These are phyloP conservation scores for Ustilago bromivora DNA, from an alignment of 1,284 basidiomycete genomes.

Conservation along the genomic window DNA sequence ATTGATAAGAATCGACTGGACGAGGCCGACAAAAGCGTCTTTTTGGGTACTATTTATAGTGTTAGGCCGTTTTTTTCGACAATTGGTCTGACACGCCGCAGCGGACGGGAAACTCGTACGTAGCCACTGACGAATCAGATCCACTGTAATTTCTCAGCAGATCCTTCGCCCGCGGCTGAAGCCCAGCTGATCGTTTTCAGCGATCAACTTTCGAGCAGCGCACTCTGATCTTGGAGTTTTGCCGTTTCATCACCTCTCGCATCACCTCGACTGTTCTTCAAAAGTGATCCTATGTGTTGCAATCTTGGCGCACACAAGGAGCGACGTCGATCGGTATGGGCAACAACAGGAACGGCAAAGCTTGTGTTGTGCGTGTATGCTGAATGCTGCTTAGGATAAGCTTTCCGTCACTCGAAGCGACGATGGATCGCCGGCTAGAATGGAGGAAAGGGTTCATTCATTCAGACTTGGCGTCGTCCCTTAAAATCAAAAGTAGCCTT, in stretches of 20 bases:
- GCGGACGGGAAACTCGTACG: too few relatives aligned
- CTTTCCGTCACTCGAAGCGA: constrained; percentile 3
- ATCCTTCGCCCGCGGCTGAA: not conserved
- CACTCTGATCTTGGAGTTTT: not conserved
- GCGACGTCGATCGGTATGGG: not conserved
- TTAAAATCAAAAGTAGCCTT: not conserved
- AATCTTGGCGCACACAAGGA: too few relatives aligned
- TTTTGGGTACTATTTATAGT: too few relatives aligned
- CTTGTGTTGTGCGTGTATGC: not conserved
- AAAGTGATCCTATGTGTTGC: too few relatives aligned
- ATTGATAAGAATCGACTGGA: too few relatives aligned
- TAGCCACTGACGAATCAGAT: not conserved
- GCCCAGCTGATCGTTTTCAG: not conserved
- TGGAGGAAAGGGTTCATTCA: not conserved
- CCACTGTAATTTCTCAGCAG: not conserved
- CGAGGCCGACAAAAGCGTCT: too few relatives aligned
- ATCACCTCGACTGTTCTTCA: too few relatives aligned
- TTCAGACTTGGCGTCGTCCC: not conserved
- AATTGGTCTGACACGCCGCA: too few relatives aligned
- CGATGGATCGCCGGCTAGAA: not conserved
- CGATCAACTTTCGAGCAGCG: not conserved
- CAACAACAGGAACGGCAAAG: not conserved
- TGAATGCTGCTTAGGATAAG: constrained; percentile 5
- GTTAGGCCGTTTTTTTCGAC: too few relatives aligned
- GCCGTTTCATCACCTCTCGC: not conserved